Percentiles rank a stretch among this genome's conserved stretches.
Conservation (phyloP, 1,284 basidiomycete species). For the Ganoderma leucocontextum region DNA sequence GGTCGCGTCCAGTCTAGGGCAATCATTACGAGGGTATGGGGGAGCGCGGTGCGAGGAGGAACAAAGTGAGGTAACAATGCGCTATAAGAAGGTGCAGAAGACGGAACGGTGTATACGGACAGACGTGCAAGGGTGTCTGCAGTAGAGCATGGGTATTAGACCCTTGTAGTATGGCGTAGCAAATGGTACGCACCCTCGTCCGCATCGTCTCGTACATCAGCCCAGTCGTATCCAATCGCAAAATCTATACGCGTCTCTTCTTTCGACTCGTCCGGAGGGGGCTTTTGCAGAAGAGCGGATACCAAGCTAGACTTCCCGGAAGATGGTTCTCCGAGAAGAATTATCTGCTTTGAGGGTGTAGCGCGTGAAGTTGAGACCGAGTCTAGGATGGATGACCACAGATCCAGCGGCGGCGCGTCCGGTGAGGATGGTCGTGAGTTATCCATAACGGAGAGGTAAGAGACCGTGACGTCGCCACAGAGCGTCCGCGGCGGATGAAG, state of each 20-base stretch:
- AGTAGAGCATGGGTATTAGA: conserved; percentile 11
- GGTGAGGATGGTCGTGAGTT: conserved; percentile 69
- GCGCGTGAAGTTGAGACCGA: conserved; percentile 86
- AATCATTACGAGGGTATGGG: conserved; percentile 87
- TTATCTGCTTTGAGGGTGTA: conserved; percentile 86
- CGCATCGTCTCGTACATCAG: conserved; percentile 85
- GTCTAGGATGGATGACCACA: conserved; percentile 93
- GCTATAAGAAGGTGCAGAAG: conserved; percentile 76
- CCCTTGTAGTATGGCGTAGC: neutral
- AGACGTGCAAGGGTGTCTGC: conserved; percentile 86
- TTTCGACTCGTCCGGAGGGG: conserved; percentile 59
- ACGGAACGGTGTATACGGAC: conserved; percentile 90
- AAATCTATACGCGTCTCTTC: conserved; percentile 70
- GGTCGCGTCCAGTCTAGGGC: conserved; percentile 97
- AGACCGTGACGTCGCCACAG: neutral
- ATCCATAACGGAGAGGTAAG: conserved; percentile 43
- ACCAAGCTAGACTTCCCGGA: conserved; percentile 82
- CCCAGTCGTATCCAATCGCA: conserved; percentile 88
- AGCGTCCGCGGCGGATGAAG: neutral
- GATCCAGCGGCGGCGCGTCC: conserved; percentile 76
- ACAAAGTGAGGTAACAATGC: conserved; percentile 87
- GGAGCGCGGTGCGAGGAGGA: conserved; percentile 71
- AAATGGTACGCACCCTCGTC: conserved; percentile 77
- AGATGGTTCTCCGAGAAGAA: conserved; percentile 80
- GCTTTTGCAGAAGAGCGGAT: conserved; percentile 75